phyloP scores from a whole-genome alignment of 768 basidiomycete species.

The Leccinum broughii region DNA sequence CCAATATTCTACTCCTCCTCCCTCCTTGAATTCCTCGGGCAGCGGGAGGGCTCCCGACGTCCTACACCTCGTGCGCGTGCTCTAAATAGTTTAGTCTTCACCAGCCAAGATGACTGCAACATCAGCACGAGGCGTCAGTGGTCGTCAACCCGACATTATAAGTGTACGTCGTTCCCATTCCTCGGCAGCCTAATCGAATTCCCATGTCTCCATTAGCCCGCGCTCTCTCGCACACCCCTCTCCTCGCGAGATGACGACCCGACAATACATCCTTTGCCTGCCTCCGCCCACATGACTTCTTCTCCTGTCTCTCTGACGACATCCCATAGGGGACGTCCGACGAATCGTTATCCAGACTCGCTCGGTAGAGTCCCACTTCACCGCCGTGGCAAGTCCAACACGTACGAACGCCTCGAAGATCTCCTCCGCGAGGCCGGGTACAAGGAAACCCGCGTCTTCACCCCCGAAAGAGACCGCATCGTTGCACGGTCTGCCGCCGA shows the following conservation, averaged over 20 bases:
- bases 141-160: conserved; percentile 21
- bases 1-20: not conserved
- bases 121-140: conserved; percentile 10
- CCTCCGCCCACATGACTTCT: conserved; percentile 3
- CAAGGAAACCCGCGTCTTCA: conserved; percentile 89
- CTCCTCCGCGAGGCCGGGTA: conserved; percentile 86
- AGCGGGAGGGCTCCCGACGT: conserved; percentile 7
- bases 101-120: conserved; percentile 18
- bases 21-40: not conserved
- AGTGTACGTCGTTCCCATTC: conserved; percentile 2
- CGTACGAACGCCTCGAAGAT: conserved; percentile 84
- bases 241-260: conserved; percentile 12
- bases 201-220: conserved; percentile 13
- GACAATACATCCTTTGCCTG: conserved; percentile 10
- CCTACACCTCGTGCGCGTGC: conserved; percentile 7
- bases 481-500: conserved; percentile 27
- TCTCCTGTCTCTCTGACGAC: conserved; percentile 43
- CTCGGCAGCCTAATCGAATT: conserved; percentile 14
- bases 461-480: conserved; percentile 71
- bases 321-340: conserved; percentile 41
- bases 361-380: conserved; percentile 74
- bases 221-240: conserved; percentile 5
- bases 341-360: conserved; percentile 54
- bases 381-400: conserved; percentile 74
- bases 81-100: not conserved